Percentiles rank a stretch among this genome's conserved stretches.
phyloP scores from a whole-genome alignment of 2,329 filamentous ascomycete genomes.

The Fusarium pininemorale region DNA sequence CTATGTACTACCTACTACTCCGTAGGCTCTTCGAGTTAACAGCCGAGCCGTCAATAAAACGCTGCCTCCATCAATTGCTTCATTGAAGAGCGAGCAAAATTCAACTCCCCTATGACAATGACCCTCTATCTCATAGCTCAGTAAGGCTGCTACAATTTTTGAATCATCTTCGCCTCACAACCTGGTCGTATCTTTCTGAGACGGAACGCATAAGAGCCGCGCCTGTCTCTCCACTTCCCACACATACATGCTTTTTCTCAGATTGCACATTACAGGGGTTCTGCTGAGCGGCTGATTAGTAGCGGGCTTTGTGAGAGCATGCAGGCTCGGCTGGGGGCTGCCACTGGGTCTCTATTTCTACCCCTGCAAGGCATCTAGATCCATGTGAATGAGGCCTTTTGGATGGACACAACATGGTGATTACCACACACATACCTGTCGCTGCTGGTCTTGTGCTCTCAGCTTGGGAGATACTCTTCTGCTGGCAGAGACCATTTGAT shows the following conservation, averaged over 20 bases:
- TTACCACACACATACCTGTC: neutral
- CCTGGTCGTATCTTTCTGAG: conserved; percentile 13
- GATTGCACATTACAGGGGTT: conserved; percentile 29
- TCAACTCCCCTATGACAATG: neutral
- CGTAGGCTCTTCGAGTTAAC: neutral
- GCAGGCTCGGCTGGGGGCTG: conserved; percentile 14
- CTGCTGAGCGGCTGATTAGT: conserved; percentile 34
- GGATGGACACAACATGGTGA: neutral
- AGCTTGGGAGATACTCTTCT: neutral
- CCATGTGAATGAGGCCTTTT: conserved; percentile 1
- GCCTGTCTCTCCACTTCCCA: conserved; percentile 25
- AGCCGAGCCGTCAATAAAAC: neutral
- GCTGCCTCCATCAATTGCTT: neutral
- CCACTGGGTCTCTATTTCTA: conserved; percentile 4
- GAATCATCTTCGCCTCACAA: conserved; percentile 13
- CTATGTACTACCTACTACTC: neutral
- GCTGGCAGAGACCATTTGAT: neutral
- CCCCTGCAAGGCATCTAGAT: conserved; percentile 9
- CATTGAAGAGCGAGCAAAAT: neutral
- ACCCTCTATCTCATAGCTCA: neutral
- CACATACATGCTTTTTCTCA: conserved; percentile 26
- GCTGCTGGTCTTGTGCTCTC: neutral
- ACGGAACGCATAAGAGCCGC: conserved; percentile 25
- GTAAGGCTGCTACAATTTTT: neutral
- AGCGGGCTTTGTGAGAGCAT: conserved; percentile 28